A percentile compares a stretch with the other conserved stretches of the same genome.
Evolutionary conservation across 2,329 filamentous ascomycete species (phyloP).

Genomic region (Lasiodiplodia sp.): DNA sequence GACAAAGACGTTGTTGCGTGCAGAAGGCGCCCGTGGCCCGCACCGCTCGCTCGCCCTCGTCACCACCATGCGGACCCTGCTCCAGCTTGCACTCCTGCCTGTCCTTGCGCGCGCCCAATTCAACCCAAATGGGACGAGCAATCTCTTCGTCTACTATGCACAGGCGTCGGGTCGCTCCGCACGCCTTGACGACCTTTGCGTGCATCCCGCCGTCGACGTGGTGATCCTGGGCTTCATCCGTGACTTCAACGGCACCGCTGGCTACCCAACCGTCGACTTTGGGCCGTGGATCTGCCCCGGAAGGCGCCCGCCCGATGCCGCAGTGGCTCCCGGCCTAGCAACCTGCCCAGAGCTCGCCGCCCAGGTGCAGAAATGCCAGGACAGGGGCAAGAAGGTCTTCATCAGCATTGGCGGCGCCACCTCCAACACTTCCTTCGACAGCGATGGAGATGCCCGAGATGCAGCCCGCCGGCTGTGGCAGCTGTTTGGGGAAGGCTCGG

Average conservation of each 20-base stretch:
- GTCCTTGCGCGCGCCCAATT: not conserved
- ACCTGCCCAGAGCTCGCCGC: not conserved
- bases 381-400: constrained; percentile 11
- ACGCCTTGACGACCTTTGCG: constrained; percentile 1
- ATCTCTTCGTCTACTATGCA: constrained; percentile 19
- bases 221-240: constrained; percentile 28
- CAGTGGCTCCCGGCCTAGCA: constrained; percentile 14
- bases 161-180: constrained; percentile 21
- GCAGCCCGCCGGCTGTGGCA: constrained; percentile 14
- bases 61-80: constrained; percentile 7
- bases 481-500: constrained; percentile 11
- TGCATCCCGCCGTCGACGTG: constrained; percentile 4
- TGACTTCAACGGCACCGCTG: constrained; percentile 9
- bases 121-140: constrained; percentile 5
- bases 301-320: not conserved
- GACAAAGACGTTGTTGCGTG: constrained; percentile 17
- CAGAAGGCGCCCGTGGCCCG: not conserved
- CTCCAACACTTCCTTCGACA: constrained; percentile 23
- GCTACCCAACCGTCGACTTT: constrained; percentile 25
- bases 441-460: not conserved
- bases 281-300: constrained; percentile 12
- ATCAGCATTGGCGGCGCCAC: constrained; percentile 23
- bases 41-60: too few relatives aligned
- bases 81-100: not conserved
- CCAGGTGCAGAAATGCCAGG: constrained; percentile 15